Conservation (phyloP, 768 basidiomycete genomes). For the Filobasidium wieringae region DNA sequence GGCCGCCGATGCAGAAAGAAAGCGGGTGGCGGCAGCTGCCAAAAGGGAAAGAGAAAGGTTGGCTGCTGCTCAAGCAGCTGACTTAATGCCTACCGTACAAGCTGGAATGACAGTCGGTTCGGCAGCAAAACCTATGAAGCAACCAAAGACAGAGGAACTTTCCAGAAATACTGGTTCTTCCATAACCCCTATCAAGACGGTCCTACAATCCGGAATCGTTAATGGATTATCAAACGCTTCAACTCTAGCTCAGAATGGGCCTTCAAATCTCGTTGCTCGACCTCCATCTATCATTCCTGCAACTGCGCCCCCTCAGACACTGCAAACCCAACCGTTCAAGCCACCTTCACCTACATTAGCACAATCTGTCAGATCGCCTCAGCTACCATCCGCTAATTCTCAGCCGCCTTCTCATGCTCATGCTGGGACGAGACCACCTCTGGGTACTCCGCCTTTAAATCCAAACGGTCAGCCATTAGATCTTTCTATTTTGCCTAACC, state of each 20-base stretch:
- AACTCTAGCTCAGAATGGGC: too few relatives aligned
- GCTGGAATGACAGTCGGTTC: neutral
- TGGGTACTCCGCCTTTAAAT: neutral
- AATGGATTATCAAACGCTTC: too few relatives aligned
- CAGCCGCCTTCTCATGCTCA: neutral
- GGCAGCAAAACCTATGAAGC: neutral
- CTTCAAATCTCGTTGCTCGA: neutral
- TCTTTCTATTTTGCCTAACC: too few relatives aligned
- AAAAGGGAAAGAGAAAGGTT: slow-evolving; percentile 3
- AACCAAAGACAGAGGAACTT: neutral
- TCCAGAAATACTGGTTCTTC: too few relatives aligned
- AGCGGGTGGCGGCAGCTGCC: slow-evolving; percentile 5
- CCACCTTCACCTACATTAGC: too few relatives aligned
- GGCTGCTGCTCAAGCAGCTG: neutral
- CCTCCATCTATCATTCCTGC: neutral
- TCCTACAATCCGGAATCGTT: too few relatives aligned
- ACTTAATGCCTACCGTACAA: too few relatives aligned
- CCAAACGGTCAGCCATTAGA: too few relatives aligned
- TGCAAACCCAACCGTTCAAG: too few relatives aligned
- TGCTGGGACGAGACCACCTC: neutral
- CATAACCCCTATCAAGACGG: too few relatives aligned
- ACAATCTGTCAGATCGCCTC: neutral
- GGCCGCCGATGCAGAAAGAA: slow-evolving; percentile 17
- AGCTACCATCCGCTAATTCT: neutral
- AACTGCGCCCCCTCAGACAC: too few relatives aligned